phyloP scores from a whole-genome alignment of 805 yeast species.

The Candida endomychidarum region DNA sequence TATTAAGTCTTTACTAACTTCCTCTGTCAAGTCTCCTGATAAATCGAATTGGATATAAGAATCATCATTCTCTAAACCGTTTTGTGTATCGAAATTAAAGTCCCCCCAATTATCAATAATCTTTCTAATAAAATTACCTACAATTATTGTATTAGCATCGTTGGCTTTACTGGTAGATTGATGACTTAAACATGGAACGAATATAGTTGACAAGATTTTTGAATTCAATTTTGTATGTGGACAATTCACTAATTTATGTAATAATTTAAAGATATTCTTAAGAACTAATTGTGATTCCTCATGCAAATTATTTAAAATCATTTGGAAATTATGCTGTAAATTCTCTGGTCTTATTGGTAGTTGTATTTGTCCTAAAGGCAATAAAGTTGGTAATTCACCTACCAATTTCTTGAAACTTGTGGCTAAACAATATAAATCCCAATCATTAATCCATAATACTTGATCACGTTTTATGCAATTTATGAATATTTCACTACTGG shows the following conservation, averaged over 20 bases:
- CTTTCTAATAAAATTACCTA: conserved; percentile 53
- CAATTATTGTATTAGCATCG: conserved; percentile 49
- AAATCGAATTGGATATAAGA: conserved; percentile 36
- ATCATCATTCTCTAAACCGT: conserved; percentile 24
- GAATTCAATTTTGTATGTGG: conserved; percentile 45
- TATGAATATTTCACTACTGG: conserved; percentile 44
- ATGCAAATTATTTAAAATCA: conserved; percentile 12
- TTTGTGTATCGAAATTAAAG: background rate
- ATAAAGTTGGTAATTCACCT: conserved; percentile 54
- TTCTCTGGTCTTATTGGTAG: conserved; percentile 56
- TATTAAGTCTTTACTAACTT: background rate
- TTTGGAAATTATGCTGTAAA: conserved; percentile 22
- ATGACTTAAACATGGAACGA: conserved; percentile 59
- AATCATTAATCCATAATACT: conserved; percentile 52
- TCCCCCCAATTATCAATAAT: conserved; percentile 49
- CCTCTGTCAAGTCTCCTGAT: conserved; percentile 21
- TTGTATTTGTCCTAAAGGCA: conserved; percentile 48
- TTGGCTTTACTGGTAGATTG: conserved; percentile 38
- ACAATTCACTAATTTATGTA: conserved; percentile 36
- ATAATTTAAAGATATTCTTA: conserved; percentile 45
- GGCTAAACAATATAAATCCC: conserved; percentile 54
- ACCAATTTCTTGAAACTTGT: conserved; percentile 48
- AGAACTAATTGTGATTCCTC: conserved; percentile 11
- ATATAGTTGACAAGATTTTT: conserved; percentile 42
- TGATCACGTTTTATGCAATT: conserved; percentile 56